These are phyloP conservation scores for Phytopythium litorale DNA, from an alignment of 352 stramenopile species.

Conservation along the genomic window DNA sequence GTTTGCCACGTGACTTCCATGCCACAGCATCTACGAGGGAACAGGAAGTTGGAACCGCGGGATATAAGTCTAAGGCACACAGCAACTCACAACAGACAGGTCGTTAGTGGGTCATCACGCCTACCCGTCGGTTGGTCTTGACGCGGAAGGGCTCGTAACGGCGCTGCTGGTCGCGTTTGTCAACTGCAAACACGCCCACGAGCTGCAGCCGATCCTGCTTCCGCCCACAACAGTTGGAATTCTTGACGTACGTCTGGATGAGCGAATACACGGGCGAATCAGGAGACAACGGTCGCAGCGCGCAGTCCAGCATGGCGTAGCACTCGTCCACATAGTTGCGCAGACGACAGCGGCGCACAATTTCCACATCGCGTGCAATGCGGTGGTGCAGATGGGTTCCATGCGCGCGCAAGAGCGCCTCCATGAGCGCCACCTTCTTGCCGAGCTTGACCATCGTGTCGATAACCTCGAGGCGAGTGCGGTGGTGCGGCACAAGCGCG, in stretches of 20 bases:
- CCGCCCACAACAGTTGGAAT: constrained; percentile 63
- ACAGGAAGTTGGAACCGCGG: constrained; percentile 4
- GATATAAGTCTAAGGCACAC: background rate
- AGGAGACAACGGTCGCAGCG: constrained; percentile 37
- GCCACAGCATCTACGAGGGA: constrained; percentile 74
- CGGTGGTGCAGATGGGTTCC: background rate
- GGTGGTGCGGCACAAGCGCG: constrained; percentile 55
- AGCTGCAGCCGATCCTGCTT: constrained; percentile 53
- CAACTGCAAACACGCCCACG: constrained; percentile 55
- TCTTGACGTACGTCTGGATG: constrained; percentile 66
- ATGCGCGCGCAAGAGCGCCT: constrained; percentile 9
- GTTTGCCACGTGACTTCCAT: constrained; percentile 82
- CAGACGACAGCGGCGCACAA: constrained; percentile 32
- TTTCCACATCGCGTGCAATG: constrained; percentile 11
- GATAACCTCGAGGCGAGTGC: constrained; percentile 58
- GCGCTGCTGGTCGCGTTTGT: constrained; percentile 40
- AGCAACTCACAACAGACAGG: constrained; percentile 1
- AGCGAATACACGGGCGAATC: constrained; percentile 44
- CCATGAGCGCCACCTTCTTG: constrained; percentile 57
- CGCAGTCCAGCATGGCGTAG: constrained; percentile 49
- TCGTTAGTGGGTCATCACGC: constrained; percentile 6
- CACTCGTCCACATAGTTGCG: constrained; percentile 65
- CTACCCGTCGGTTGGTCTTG: constrained; percentile 51
- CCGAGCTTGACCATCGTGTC: constrained; percentile 68
- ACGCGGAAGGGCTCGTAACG: constrained; percentile 48